phyloP scores from a whole-genome alignment of 2,329 filamentous ascomycete species.

The Colletotrichum sublineola region DNA sequence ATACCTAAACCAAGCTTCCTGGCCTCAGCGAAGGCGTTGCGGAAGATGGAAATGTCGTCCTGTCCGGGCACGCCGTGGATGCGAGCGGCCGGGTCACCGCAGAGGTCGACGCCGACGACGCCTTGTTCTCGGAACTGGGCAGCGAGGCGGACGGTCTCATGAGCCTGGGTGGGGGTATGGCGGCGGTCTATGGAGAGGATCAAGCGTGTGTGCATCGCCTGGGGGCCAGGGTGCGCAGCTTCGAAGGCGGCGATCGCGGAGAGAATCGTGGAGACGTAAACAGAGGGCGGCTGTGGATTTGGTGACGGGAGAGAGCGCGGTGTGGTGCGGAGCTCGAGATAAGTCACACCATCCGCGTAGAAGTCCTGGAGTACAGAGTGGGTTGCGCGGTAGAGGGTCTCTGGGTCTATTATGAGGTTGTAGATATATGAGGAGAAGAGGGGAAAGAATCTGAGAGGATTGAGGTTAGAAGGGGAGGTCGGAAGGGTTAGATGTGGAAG shows the following conservation, averaged over 20 bases:
- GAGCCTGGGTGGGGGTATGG: slow-evolving; percentile 69
- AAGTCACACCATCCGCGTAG: slow-evolving; percentile 77
- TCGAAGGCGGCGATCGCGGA: slow-evolving; percentile 70
- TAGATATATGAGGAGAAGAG: slow-evolving; percentile 87
- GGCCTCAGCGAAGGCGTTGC: slow-evolving; percentile 70
- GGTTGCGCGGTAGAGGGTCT: slow-evolving; percentile 73
- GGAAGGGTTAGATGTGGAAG: neutral
- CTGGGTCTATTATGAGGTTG: slow-evolving; percentile 74
- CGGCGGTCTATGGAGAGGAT: slow-evolving; percentile 83
- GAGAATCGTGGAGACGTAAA: slow-evolving; percentile 77
- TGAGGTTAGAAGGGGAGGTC: neutral
- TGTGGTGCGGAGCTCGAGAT: slow-evolving; percentile 85
- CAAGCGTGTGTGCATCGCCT: slow-evolving; percentile 70
- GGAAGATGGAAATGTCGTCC: slow-evolving; percentile 72
- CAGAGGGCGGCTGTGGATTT: slow-evolving; percentile 57
- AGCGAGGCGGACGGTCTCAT: slow-evolving; percentile 75
- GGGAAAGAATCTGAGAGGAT: slow-evolving; percentile 74
- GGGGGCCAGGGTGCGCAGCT: slow-evolving; percentile 47
- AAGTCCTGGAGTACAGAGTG: slow-evolving; percentile 76
- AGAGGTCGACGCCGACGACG: slow-evolving; percentile 83
- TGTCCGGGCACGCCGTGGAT: slow-evolving; percentile 66
- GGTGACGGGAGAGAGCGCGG: slow-evolving; percentile 62
- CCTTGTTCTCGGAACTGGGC: slow-evolving; percentile 63
- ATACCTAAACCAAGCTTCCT: slow-evolving; percentile 68
- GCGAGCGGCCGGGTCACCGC: slow-evolving; percentile 74